Base-by-base conservation (phyloP, 2,329 filamentous ascomycete species). In the Verticillium klebahnii region DNA sequence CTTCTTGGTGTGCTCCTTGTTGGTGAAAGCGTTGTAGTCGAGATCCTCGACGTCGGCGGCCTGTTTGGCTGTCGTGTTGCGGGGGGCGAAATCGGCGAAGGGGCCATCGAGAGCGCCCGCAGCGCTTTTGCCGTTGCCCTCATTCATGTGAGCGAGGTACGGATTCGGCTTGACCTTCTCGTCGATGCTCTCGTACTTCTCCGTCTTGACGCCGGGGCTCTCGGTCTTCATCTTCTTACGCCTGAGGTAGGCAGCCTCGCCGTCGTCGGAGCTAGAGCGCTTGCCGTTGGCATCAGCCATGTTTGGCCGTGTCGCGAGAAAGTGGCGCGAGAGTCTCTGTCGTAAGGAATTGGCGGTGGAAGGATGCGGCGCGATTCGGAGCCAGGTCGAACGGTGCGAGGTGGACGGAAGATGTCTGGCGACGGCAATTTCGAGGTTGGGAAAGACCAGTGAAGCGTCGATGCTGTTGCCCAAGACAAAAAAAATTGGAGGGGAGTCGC, bases 81-180 rank as follows among this genome's bases (percentile, higher is more conserved):
- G 93, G 67, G 91, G 87, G 75, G 85, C 86, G 77, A 97, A 87
- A 63, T 83, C 81, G 52, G 83, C 81, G 61, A 96, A 80, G 57
- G 83, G 78, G 32, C 67, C 68, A 60, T 72, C 67, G 58, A 69
- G 63, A 63, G 68, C 66, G 39, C 72, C 69, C 62, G 4, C 4
- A 7, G 34, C 34, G 71, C 75, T 73, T 67, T 78, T 71, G 61
- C 69, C 75, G 67, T 75, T 79, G 64, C 84, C 78, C 65, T 89
- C 83, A 76, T 94, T 88, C 86, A 90, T 90, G 77, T 99, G 95
- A 61, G 93, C 91, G 65, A 99, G 87, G 80, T 99, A 98, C 1
- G 91, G 92, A 74, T 98, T 98, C 73, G 84, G 73, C 65, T 75
- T 76, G 19, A 71, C 68, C 60, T 70, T 72, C 34, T 67, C 65